phyloP scores from a whole-genome alignment of 441 rosid genomes.

The Mallotus japonicus region DNA sequence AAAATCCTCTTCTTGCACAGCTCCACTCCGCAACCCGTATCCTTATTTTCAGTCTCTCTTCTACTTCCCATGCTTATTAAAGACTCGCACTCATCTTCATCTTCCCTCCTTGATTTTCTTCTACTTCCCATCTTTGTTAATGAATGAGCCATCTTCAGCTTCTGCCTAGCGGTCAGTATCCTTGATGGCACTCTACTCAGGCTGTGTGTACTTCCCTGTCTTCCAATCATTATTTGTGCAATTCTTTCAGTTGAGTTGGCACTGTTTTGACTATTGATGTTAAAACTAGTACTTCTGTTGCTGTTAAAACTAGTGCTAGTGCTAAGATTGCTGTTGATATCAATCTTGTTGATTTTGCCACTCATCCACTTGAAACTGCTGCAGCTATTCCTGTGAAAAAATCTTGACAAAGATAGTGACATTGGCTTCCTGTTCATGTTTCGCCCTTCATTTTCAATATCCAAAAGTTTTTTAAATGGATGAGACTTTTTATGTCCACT shows the following conservation, averaged over 20 bases:
- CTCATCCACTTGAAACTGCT: slow-evolving; percentile 8
- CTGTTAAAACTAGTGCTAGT: background rate
- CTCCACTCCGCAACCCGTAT: slow-evolving; percentile 21
- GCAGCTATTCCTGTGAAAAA: background rate
- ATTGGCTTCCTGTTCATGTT: slow-evolving; percentile 1
- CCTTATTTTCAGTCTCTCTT: background rate
- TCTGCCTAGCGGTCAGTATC: slow-evolving; percentile 24
- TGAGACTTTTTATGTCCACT: too few relatives aligned
- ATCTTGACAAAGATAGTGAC: slow-evolving; percentile 13
- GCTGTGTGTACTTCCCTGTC: slow-evolving; percentile 7
- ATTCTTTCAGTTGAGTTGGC: background rate
- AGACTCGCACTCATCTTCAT: background rate
- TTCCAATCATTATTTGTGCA: background rate
- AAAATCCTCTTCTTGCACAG: slow-evolving; percentile 78
- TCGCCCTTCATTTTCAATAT: slow-evolving; percentile 11
- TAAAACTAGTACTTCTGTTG: background rate
- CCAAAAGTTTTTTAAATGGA: slow-evolving; percentile 1
- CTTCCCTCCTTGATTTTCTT: background rate
- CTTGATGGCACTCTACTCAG: slow-evolving; percentile 24
- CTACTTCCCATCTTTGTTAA: slow-evolving; percentile 1
- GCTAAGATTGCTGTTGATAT: background rate
- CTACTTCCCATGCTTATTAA: background rate
- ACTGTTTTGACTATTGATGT: background rate
- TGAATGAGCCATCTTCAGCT: slow-evolving; percentile 24
- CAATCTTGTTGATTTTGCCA: background rate